These are phyloP conservation scores for Boletus rubescentipes DNA, from an alignment of 768 basidiomycete genomes.

Conservation along the genomic window DNA sequence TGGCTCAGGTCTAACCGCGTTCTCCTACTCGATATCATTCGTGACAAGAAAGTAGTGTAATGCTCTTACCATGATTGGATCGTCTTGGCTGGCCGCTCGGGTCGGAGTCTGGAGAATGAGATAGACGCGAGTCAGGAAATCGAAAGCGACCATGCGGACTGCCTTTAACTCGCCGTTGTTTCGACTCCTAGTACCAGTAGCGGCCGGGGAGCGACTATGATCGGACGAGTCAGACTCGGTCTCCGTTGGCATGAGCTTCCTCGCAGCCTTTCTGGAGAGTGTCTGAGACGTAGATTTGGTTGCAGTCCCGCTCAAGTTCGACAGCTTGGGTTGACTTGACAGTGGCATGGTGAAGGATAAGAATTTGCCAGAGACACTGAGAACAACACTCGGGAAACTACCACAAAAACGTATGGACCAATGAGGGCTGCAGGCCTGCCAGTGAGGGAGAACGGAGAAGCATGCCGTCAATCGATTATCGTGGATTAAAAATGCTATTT, in stretches of 20 bases:
- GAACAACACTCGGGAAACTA: too few species aligned
- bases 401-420: too few species aligned
- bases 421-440: too few species aligned
- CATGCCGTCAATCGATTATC: too few species aligned
- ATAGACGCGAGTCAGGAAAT: not conserved
- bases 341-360: slow-evolving; percentile 20
- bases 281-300: not conserved
- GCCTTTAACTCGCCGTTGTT: slow-evolving; percentile 11
- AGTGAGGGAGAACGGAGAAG: too few species aligned
- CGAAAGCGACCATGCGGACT: not conserved
- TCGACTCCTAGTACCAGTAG: not conserved
- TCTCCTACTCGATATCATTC: not conserved
- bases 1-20: slow-evolving; percentile 5
- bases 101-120: slow-evolving; percentile 17
- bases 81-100: slow-evolving; percentile 1
- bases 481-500: too few species aligned
- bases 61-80: not conserved
- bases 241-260: slow-evolving; percentile 6
- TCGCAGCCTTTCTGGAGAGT: slow-evolving; percentile 13
- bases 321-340: not conserved
- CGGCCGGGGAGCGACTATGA: not conserved
- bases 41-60: not conserved
- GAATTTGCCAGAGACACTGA: too few species aligned
- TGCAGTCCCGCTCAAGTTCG: not conserved
- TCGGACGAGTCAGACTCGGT: slow-evolving; percentile 10